Percentiles rank a stretch among this genome's conserved stretches.
These are phyloP conservation scores for Pestalotiopsis sp. DNA, from an alignment of 2,329 filamentous ascomycete species.

Conservation along the genomic window DNA sequence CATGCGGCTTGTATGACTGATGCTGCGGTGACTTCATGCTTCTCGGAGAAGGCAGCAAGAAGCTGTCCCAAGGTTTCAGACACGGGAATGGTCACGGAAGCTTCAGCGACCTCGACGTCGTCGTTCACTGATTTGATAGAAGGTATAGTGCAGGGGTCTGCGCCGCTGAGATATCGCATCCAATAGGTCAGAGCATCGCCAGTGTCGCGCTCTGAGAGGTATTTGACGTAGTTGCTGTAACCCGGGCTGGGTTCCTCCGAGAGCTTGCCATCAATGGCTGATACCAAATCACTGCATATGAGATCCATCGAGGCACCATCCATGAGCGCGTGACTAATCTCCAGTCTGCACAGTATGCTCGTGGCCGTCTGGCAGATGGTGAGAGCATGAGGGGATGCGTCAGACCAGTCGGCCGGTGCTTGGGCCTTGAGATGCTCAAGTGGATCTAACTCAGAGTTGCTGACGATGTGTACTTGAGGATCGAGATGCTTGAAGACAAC, in stretches of 20 bases:
- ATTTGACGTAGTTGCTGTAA: conserved; percentile 12
- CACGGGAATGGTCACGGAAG: conserved; percentile 6
- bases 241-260: background rate
- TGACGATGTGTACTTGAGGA: conserved; percentile 2
- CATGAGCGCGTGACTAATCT: conserved; percentile 13
- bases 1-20: conserved; percentile 10
- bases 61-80: background rate
- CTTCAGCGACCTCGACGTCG: background rate
- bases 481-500: conserved; percentile 3
- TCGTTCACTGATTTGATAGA: background rate
- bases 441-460: background rate
- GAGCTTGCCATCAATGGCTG: conserved; percentile 10
- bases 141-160: background rate
- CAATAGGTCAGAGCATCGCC: conserved; percentile 6
- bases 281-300: conserved; percentile 6
- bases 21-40: conserved; percentile 7
- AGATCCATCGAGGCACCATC: conserved; percentile 6
- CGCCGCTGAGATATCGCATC: conserved; percentile 12
- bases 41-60: background rate
- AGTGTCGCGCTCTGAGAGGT: conserved; percentile 2
- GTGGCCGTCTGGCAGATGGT: conserved; percentile 9
- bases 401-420: conserved; percentile 8
- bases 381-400: conserved; percentile 7
- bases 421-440: background rate
- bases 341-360: conserved; percentile 9